Base-by-base conservation (phyloP, 371 early-diverging fungal genomes). In the Lichtheimia corymbifera region DNA sequence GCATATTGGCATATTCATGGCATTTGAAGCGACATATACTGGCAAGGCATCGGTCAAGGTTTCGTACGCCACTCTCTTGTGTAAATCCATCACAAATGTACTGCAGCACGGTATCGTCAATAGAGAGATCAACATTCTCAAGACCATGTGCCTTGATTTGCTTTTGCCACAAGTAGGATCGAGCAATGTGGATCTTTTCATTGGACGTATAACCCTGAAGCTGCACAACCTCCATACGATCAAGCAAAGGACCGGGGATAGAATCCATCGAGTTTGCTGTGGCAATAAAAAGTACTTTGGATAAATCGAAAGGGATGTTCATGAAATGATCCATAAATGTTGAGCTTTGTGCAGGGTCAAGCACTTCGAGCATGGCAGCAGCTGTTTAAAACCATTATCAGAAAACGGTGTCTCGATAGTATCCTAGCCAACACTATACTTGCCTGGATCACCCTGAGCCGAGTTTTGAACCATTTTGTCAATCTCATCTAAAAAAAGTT, bases 271-370 rank as follows among this genome's bases (percentile, higher is more conserved):
- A 84, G 59, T 95, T 95, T 20, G 94, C 93, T 1, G 96, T 95
- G 15, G 92, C 91, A 59, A 95, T 90, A 67, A 94, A 95, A 2
- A 93, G 65, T 0, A 93, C 88, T 58, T 91, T 82, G 27, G 91
- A 91, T 4, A 95, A 79, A 61, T 95, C 94, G 58, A 90, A 88
- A 1, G 93, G 91, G 24, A 92, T 79, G 65, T 87, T 88, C 30
- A 95, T 59, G 70, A 91, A 95, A 65, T 94, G 93, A 61, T 95
- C 96, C 20, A 80, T 78, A 70, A 85, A 85, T 1, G 82, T 82
- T 20, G 68, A 66, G 67, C 93, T 93, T 69, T 95, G 96, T 47
- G 91, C 93, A 7, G 93, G 92, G 66, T 95, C 96, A 50, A 95
- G 71, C 3, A 93, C 93, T 69, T 95, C 96, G 27, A 95, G 72